Evolutionary conservation across 305 asterid species (phyloP), one percentile per base, ranked within the genome.

Genomic region (Nicotiana rustica): DNA sequence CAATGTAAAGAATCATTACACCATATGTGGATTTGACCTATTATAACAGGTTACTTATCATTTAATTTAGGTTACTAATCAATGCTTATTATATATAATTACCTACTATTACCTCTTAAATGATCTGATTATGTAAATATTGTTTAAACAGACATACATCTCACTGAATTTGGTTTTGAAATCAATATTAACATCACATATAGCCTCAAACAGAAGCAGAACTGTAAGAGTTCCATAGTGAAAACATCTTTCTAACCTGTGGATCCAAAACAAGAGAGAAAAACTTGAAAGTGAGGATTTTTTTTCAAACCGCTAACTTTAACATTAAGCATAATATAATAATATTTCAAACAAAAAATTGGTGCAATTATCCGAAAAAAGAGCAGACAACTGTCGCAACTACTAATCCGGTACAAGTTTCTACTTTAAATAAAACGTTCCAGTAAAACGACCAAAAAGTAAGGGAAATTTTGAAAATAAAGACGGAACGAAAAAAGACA

Each of bases 161-260:
- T 52, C 41, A 52, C 31, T 29, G 80, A 19, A 52, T 55, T 29
- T 75, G 65, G 29, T 8, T 44, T 14, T 29, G 80, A 55, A 75
- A 75, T 75, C 47, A 29, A 52, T 15, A 75, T 8, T 29, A 35
- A 21, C 80, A 75, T n/a, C 65, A 75, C 10, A 75, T 52, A 52
- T 17, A 52, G 17, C 29, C 17, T 49, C 52, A 21, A 49, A 14
- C 36, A 21, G 1, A 3, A 49, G 19, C 41, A 49, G 14, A 73
- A 49, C 36, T 1, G 38, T 13, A 17, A 15, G 1, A 8, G 59
- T 52, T 52, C 60, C 60, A 14, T 14, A 41, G 60, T 55, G 5
- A 55, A 55, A 55, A 55, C 10, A 25, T 75, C 44, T 29, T 52
- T 75, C 79, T 41, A 7, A 75, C 55, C 14, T 13, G 17, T 52